Conservation (phyloP, 2,329 filamentous ascomycete species). For the Thermothelomyces thermophilus region DNA sequence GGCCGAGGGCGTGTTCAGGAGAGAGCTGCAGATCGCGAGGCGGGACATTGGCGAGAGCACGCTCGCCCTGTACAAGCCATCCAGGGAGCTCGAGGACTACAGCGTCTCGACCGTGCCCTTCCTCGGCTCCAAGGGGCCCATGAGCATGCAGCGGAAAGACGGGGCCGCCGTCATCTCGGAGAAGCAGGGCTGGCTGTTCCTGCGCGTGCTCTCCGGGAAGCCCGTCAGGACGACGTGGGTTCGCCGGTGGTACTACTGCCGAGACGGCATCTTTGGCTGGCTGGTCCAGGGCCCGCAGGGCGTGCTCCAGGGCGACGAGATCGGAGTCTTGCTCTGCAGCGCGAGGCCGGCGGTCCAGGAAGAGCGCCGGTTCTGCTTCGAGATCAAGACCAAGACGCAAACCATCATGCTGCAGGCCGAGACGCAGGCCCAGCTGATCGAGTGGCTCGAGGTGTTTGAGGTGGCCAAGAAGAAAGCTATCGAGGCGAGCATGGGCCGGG, state of each 20-base stretch:
- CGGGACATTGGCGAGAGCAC: constrained; percentile 76
- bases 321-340: constrained; percentile 88
- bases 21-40: constrained; percentile 71
- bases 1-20: constrained; percentile 74
- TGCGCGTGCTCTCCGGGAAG: constrained; percentile 76
- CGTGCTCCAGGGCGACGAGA: constrained; percentile 92
- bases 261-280: constrained; percentile 94
- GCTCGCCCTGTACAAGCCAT: constrained; percentile 65
- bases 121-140: constrained; percentile 63
- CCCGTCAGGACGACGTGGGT: constrained; percentile 86
- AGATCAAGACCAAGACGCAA: constrained; percentile 95
- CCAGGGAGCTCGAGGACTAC: constrained; percentile 89
- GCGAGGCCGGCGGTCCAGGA: constrained; percentile 86
- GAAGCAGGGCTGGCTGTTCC: constrained; percentile 92
- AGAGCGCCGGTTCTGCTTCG: constrained; percentile 93
- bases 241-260: constrained; percentile 90
- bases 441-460: constrained; percentile 92
- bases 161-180: constrained; percentile 52
- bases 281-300: constrained; percentile 76
- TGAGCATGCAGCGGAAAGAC: constrained; percentile 53
- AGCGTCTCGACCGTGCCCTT: constrained; percentile 84
- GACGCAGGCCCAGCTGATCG: constrained; percentile 82
- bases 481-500: constrained; percentile 58
- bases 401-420: constrained; percentile 87
- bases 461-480: constrained; percentile 88